Base-by-base conservation (phyloP, 768 basidiomycete genomes). In the Tricholoma saponaceum region DNA sequence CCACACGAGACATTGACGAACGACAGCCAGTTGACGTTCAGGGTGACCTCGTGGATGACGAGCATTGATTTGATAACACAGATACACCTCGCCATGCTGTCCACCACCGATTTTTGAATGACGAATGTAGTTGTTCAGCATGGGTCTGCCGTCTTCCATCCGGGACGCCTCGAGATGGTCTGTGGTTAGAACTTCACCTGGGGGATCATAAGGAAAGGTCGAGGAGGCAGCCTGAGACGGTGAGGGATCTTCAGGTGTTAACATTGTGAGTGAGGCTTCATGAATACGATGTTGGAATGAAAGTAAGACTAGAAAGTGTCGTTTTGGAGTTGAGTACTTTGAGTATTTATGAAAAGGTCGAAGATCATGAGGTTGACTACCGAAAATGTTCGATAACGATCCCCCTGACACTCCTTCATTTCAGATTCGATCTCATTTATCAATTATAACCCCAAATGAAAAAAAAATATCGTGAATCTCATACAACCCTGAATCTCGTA, bases 71-170 rank as follows among this genome's bases (percentile, higher is more conserved):
- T 69, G 70, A 57, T 74, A 68, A 63, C 90, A 92, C 4, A 89
- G 76, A 72, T 85, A 90, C 59, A 98, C 95, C 66, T 89, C 85
- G 50, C 95, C 95, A 67, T 97, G 95, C 67, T 92, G 90, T 12
- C 95, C 95, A 57, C 82, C 83, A 20, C 95, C 95, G 20, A 97
- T 85, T 66, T 83, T 82, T 55, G 80, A 78, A 54, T 86, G 77
- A 56, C 94, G 84, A 50, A 85, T 76, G 70, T 96, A 98, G 71
- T 95, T 90, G 76, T 98, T 98, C 63, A 97, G 72, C 74, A 86
- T 83, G 43, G 77, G 72, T 63, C 67, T 51, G 58, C 74, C 73
- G 37, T 71, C 70, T 54, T 74, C 75, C 60, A 74, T 68, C 3
- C 8, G 8, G 58, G 73, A 70, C 54, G 76, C 72, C 55, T 74